Base-by-base conservation (phyloP, 441 rosid genomes). In the Sinapis alba region DNA sequence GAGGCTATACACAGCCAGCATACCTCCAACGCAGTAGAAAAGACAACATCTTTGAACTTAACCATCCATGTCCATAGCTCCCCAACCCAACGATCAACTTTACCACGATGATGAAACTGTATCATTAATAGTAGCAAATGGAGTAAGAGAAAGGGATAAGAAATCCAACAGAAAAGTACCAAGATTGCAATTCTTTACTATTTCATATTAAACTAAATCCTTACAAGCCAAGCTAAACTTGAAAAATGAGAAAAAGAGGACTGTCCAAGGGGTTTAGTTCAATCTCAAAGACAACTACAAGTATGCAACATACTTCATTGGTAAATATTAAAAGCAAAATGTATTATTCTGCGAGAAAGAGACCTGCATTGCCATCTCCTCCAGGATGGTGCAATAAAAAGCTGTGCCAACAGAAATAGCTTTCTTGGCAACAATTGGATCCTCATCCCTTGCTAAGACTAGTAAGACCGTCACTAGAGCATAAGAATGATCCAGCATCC, bases 331-430 rank as follows among this genome's bases (percentile, higher is more conserved):
- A 23, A 23, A 23, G 26, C 26, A 23, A 23, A 23, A 63, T 63
- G 65, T 3, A 23, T 23, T 3, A 23, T 23, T 1, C 26, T 23
- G 26, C 26, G 26, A 23, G 26, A 23, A 23, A 41, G 10, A 64
- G n/a, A 96, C 98, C 98, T 96, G 98, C 83, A 86, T 65, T 71
- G 87, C 76, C 91, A 94, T 80, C 86, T 92, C 95, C 87, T 88
- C 93, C 69, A 96, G 84, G 76, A 88, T 81, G 47, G 77, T 63
- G 80, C 89, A 83, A 79, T 83, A 94, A 73, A 94, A 81, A 74
- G 83, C 78, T 15, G 87, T 87, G 36, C 98, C 98, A 63, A 83
- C 76, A 73, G 89, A 83, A 80, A 96, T 81, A 63, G 97, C 85
- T 78, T 88, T 87, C 74, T 80, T 84, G 18, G 88, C 93, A 83